Evolutionary conservation across 208 protist species (phyloP).

Genomic region (Acanthamoeba culbertsoni): DNA sequence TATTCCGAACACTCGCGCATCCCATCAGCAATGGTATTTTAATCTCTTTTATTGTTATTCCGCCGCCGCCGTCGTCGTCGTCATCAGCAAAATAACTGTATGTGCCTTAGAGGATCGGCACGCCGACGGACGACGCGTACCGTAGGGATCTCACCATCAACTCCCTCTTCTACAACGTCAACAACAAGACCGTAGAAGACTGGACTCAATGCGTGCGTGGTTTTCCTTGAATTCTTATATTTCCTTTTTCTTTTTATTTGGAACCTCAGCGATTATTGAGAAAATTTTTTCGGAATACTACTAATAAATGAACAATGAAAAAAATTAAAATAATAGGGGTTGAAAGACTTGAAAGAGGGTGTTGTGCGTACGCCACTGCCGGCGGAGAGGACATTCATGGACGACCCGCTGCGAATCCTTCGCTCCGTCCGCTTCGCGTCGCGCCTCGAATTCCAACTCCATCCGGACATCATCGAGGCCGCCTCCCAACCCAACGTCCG

Average conservation of each 20-base stretch:
- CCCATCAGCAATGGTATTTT: conserved; percentile 32
- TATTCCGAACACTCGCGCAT: not conserved
- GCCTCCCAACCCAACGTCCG: not conserved
- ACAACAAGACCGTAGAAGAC: conserved; percentile 93
- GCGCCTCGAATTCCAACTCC: not conserved
- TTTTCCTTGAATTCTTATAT: not conserved
- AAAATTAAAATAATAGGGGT: conserved; percentile 90
- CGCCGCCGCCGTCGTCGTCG: too few relatives aligned
- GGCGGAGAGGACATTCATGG: conserved; percentile 76
- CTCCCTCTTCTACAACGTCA: conserved; percentile 98
- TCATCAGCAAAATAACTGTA: too few relatives aligned
- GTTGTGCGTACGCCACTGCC: conserved; percentile 88
- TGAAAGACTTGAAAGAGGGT: conserved; percentile 88
- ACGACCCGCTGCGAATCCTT: conserved; percentile 94
- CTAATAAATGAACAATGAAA: conserved; percentile 98
- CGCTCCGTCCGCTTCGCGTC: conserved; percentile 16
- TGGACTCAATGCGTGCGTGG: conserved; percentile 79
- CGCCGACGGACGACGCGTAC: conserved; percentile 91
- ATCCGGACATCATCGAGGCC: not conserved
- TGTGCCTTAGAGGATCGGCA: conserved; percentile 73
- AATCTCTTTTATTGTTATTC: not conserved
- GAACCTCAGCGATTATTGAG: too few relatives aligned
- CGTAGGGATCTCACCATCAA: conserved; percentile 99
- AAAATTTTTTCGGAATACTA: too few relatives aligned
- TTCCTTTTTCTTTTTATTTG: conserved; percentile 4